phyloP scores from a whole-genome alignment of 2,329 filamentous ascomycete species.

The Septoria linicola region DNA sequence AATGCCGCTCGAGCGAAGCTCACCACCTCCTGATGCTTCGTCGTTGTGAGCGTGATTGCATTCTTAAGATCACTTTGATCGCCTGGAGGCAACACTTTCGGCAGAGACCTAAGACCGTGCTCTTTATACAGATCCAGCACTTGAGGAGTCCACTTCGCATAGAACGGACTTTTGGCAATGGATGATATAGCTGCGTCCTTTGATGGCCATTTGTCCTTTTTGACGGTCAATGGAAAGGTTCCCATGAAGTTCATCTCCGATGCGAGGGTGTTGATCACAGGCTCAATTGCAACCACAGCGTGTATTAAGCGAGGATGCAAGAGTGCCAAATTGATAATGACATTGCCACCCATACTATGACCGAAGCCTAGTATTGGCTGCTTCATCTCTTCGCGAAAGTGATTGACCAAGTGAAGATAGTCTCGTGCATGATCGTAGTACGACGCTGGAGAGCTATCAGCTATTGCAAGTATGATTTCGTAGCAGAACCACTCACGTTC shows the following conservation, averaged over 20 bases:
- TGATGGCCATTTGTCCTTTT: constrained; percentile 78
- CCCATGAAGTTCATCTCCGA: constrained; percentile 37
- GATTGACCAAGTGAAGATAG: constrained; percentile 76
- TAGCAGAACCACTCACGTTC: constrained; percentile 53
- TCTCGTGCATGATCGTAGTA: constrained; percentile 72
- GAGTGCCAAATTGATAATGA: constrained; percentile 67
- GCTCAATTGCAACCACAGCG: constrained; percentile 60
- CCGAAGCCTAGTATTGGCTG: constrained; percentile 77
- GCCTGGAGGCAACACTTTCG: constrained; percentile 58
- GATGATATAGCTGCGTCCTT: constrained; percentile 62
- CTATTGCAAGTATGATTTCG: neutral
- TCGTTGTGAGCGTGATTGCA: constrained; percentile 68
- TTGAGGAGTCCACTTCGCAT: constrained; percentile 72
- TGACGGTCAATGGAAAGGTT: constrained; percentile 62
- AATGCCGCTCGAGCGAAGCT: constrained; percentile 66
- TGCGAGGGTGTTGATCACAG: constrained; percentile 59
- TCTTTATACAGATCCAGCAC: constrained; percentile 69
- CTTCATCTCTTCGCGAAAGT: constrained; percentile 72
- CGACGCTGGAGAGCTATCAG: neutral
- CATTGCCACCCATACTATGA: constrained; percentile 78
- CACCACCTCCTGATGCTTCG: constrained; percentile 81
- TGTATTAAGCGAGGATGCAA: constrained; percentile 70
- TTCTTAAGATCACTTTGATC: neutral
- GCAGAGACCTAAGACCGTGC: constrained; percentile 67
- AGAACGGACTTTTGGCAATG: constrained; percentile 69